Conservation (phyloP, 1,139 yeast genomes). For the Ogataea hybrid region DNA sequence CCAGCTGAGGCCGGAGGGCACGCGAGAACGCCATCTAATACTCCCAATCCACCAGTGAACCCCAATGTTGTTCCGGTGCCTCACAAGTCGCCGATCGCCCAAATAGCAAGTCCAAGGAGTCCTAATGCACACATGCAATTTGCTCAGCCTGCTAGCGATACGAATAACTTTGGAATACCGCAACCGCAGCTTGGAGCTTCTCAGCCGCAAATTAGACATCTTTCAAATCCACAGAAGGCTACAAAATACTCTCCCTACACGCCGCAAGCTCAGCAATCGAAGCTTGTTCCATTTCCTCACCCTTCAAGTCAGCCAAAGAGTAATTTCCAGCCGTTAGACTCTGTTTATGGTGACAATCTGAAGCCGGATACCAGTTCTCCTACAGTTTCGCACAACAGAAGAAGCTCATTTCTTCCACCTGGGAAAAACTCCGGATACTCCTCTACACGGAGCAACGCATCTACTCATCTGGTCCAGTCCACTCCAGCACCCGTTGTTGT, state of each 20-base stretch:
- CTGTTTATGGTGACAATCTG: slow-evolving; percentile 28
- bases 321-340: slow-evolving; percentile 19
- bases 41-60: slow-evolving; percentile 20
- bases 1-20: slow-evolving; percentile 32
- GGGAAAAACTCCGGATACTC: slow-evolving; percentile 5
- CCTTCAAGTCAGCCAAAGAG: slow-evolving; percentile 1
- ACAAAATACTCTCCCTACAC: slow-evolving; percentile 18
- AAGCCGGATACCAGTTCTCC: slow-evolving; percentile 26
- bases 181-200: not conserved
- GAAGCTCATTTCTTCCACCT: slow-evolving; percentile 26
- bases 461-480: slow-evolving; percentile 9
- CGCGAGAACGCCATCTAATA: slow-evolving; percentile 24
- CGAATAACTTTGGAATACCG: not conserved
- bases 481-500: slow-evolving; percentile 35
- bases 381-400: slow-evolving; percentile 13
- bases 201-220: not conserved
- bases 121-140: not conserved
- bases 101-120: slow-evolving; percentile 13
- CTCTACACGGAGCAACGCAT: slow-evolving; percentile 7
- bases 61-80: slow-evolving; percentile 31
- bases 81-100: slow-evolving; percentile 21
- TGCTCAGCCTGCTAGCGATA: not conserved
- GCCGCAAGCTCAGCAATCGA: slow-evolving; percentile 12
- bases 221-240: not conserved
- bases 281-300: slow-evolving; percentile 9